Percentiles rank a stretch among this genome's conserved stretches.
phyloP scores from a whole-genome alignment of 495 filamentous ascomycete genomes.

The Amphirosellinia nigrospora region DNA sequence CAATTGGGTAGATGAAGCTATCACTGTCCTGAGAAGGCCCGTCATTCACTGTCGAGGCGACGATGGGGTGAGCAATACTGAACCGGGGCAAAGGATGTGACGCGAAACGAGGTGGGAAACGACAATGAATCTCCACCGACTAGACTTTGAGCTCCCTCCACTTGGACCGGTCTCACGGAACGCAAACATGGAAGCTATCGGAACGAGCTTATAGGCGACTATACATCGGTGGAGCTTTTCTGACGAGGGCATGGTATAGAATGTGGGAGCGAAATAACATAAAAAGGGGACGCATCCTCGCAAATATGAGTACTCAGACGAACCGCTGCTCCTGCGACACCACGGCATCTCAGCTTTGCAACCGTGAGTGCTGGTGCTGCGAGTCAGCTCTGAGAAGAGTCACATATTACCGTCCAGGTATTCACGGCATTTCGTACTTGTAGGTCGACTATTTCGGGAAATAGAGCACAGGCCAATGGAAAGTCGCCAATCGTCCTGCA shows the following conservation, averaged over 20 bases:
- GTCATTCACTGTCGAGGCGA: neutral
- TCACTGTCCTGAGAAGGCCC: neutral
- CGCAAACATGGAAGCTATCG: constrained; percentile 12
- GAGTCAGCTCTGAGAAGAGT: constrained; percentile 3
- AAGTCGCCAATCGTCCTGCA: constrained; percentile 1
- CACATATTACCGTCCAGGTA: neutral
- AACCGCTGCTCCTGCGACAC: neutral
- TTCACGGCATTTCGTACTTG: constrained; percentile 4
- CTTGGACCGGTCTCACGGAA: constrained; percentile 11
- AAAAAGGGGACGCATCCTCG: constrained; percentile 21
- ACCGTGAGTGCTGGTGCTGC: neutral
- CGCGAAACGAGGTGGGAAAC: neutral
- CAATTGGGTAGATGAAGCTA: neutral
- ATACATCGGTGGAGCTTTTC: constrained; percentile 10
- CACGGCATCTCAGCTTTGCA: constrained; percentile 9
- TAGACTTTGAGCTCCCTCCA: constrained; percentile 21
- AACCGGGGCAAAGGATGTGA: neutral
- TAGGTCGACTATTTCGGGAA: constrained; percentile 16
- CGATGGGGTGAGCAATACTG: neutral
- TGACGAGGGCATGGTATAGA: neutral
- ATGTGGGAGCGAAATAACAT: constrained; percentile 8
- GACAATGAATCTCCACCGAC: constrained; percentile 9
- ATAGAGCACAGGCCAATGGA: neutral
- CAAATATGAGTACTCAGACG: neutral
- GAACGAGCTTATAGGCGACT: constrained; percentile 5